Evolutionary conservation across 2,329 filamentous ascomycete species (phyloP).

Genomic region (Fusarium decemcellulare): DNA sequence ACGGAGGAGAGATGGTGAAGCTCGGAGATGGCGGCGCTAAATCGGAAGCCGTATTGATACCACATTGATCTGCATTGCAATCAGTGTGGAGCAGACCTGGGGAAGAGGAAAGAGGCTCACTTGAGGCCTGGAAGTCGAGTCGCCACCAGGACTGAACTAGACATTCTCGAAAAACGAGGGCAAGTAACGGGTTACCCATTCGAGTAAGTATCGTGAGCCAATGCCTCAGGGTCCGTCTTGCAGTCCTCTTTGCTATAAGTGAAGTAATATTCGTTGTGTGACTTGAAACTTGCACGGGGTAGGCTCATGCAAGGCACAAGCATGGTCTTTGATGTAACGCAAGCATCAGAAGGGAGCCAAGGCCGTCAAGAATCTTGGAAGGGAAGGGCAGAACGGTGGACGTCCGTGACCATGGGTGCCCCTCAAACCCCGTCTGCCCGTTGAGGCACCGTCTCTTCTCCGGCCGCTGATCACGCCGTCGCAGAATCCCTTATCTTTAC

Average conservation of each 20-base stretch:
- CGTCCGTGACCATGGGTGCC: background rate
- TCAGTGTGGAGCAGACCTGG: conserved; percentile 34
- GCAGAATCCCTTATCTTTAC: conserved; percentile 40
- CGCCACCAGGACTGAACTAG: conserved; percentile 5
- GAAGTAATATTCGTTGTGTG: conserved; percentile 9
- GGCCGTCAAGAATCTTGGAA: conserved; percentile 18
- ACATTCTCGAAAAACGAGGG: background rate
- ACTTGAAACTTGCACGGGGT: conserved; percentile 24
- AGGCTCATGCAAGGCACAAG: conserved; percentile 33
- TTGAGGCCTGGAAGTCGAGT: conserved; percentile 8
- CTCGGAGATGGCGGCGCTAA: conserved; percentile 43
- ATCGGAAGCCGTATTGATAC: conserved; percentile 33
- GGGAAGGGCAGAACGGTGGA: conserved; percentile 15
- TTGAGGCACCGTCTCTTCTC: conserved; percentile 12
- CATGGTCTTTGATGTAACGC: conserved; percentile 26
- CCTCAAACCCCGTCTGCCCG: conserved; percentile 9
- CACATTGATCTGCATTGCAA: conserved; percentile 31
- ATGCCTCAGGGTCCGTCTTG: background rate
- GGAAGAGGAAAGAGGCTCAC: conserved; percentile 13
- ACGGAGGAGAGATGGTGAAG: conserved; percentile 8
- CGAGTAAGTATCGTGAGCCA: conserved; percentile 3
- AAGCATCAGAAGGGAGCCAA: conserved; percentile 10
- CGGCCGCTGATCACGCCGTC: conserved; percentile 21
- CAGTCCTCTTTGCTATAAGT: background rate
- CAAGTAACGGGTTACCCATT: background rate